A percentile compares a stretch with the other conserved stretches of the same genome.
Conservation (phyloP, 2,329 filamentous ascomycete genomes). For the Cadophora gregata region DNA sequence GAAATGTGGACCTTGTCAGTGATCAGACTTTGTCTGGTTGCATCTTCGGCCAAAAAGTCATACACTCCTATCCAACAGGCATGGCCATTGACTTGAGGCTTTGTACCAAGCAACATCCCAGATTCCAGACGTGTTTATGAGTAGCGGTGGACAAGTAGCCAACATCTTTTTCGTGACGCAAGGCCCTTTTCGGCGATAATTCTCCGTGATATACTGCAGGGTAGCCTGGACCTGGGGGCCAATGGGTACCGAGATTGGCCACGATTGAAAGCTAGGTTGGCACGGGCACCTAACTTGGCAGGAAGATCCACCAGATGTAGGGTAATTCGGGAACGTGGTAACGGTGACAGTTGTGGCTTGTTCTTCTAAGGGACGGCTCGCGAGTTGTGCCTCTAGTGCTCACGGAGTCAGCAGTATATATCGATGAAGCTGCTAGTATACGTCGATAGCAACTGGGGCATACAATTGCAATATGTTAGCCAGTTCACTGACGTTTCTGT, state of each 20-base stretch:
- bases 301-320: not conserved
- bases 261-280: constrained; percentile 1
- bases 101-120: not conserved
- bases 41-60: not conserved
- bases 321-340: not conserved
- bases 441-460: no score
- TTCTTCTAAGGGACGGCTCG: not conserved
- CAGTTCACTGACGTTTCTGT: no score
- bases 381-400: no score
- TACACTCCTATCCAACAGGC: not conserved
- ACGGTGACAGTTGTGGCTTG: not conserved
- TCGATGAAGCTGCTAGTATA: no score
- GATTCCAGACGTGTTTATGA: not conserved
- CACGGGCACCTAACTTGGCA: not conserved
- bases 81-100: not conserved
- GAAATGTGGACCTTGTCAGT: not conserved
- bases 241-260: not conserved
- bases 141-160: not conserved
- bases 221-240: not conserved
- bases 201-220: not conserved
- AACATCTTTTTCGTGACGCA: not conserved
- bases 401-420: no score
- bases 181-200: not conserved
- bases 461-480: no score
- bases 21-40: not conserved